Base-by-base conservation (phyloP, 1,139 yeast species). In the Saccharomyces hybrid region DNA sequence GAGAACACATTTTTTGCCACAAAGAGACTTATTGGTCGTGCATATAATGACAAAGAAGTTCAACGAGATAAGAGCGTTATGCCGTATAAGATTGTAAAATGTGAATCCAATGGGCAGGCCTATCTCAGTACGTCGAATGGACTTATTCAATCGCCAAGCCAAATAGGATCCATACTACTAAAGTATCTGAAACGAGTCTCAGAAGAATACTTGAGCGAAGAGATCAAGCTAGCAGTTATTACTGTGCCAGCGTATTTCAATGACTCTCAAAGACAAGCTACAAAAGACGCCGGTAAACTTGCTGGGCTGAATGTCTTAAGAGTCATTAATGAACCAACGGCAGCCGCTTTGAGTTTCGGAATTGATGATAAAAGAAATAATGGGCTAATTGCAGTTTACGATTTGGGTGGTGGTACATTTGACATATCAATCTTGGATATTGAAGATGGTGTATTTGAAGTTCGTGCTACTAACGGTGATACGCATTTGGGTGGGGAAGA, bases 401-500 rank as follows among this genome's bases (percentile, higher is more conserved):
- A 86, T 72, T 74, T 86, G 53, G 95, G 95, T 56, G 95, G 95
- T 25, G 95, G 95, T 31, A 86, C 95, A 1, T 86, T 86, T 73
- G 95, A 86, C 69, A 84, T 86, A 31, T 86, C 93, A 1, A 81
- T 86, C 51, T 73, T 86, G 60, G 93, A 86, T 65, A 86, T 86
- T 52, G 93, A 86, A 61, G 86, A 82, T 63, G 91, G 91, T 14
- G 90, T 86, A 3, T 86, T 86, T 71, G 93, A 86, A 69, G 95
- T 86, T 2, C 73, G 86, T 60, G 82, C 93, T 30, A 86, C 95
- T n/a, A 84, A 84, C 70, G 95, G 95, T 58, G 86, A 86, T 70
- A 86, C 95, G 0, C 93, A 86, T 73, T 73, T 86, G 57, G 95
- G 95, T 52, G 95, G 95, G 34, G 93, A 86, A 66, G 95, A 86